phyloP scores from a whole-genome alignment of 23 red algal species.

The Gracilaria domingensis region DNA sequence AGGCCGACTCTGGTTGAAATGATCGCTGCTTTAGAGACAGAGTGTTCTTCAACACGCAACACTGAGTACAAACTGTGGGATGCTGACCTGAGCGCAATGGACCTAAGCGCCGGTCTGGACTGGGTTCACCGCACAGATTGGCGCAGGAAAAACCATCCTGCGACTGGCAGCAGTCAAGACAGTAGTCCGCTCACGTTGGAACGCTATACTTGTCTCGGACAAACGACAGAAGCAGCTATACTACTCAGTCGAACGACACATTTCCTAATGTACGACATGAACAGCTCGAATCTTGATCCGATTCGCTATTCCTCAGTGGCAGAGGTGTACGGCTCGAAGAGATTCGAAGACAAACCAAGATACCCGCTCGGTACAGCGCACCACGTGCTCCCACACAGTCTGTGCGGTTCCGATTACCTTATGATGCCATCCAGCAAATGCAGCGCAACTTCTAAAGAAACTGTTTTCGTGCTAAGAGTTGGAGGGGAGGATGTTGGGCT shows the following conservation, averaged over 20 bases:
- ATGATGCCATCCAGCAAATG: not conserved
- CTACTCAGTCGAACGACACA: no score
- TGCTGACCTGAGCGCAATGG: slow-evolving; percentile 1
- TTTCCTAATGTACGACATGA: no score
- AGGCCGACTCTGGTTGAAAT: not conserved
- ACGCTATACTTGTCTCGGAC: no score
- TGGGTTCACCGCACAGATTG: not conserved
- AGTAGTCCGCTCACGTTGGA: no score
- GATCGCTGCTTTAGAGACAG: not conserved
- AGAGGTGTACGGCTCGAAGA: not conserved
- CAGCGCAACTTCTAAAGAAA: not conserved
- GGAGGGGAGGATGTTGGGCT: not conserved
- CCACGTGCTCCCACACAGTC: not conserved
- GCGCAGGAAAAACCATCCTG: not conserved
- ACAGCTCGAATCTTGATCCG: not conserved
- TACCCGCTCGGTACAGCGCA: slow-evolving; percentile 15
- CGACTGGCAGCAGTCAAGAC: no score
- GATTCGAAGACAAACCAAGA: not conserved
- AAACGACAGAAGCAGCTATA: no score
- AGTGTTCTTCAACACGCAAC: not conserved
- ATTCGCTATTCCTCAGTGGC: not conserved
- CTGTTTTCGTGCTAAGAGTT: not conserved
- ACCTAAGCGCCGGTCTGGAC: not conserved
- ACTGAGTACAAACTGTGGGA: not conserved
- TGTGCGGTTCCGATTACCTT: not conserved